Evolutionary conservation across 805 yeast species (phyloP).

Genomic region (Starmera quercuum): DNA sequence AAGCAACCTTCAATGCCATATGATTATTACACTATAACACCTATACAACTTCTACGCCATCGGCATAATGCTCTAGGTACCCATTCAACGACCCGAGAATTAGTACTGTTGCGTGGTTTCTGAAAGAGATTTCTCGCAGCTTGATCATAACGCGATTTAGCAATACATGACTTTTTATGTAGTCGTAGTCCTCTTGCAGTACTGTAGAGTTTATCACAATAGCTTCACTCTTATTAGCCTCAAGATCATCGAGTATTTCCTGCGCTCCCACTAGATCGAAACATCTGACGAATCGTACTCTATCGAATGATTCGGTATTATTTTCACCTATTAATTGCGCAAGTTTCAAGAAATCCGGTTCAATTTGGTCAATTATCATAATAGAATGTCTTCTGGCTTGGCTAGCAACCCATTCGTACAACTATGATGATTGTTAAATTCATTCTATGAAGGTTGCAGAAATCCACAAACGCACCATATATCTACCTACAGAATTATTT

Average conservation of each 20-base stretch:
- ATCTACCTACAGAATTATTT: too few species aligned
- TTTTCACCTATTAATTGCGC: too few species aligned
- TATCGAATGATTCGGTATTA: too few species aligned
- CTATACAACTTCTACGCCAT: not conserved
- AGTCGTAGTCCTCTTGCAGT: not conserved
- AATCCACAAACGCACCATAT: too few species aligned
- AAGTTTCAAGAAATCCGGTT: too few species aligned
- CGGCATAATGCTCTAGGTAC: not conserved
- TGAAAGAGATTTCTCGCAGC: not conserved
- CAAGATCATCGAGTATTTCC: not conserved
- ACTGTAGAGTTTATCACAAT: not conserved
- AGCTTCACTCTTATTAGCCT: not conserved
- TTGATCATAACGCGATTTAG: not conserved
- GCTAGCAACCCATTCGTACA: too few species aligned
- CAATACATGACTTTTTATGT: not conserved
- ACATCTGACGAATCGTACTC: not conserved
- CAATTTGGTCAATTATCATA: too few species aligned
- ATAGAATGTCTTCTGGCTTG: too few species aligned
- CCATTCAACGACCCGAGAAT: not conserved
- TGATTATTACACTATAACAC: not conserved
- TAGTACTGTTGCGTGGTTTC: not conserved
- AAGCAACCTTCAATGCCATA: not conserved
- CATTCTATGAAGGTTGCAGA: too few species aligned
- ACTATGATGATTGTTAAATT: too few species aligned
- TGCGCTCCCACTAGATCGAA: not conserved